Conservation (phyloP, 225 moss, liverwort and hornwort species). For the Marchantia polymorpha region DNA sequence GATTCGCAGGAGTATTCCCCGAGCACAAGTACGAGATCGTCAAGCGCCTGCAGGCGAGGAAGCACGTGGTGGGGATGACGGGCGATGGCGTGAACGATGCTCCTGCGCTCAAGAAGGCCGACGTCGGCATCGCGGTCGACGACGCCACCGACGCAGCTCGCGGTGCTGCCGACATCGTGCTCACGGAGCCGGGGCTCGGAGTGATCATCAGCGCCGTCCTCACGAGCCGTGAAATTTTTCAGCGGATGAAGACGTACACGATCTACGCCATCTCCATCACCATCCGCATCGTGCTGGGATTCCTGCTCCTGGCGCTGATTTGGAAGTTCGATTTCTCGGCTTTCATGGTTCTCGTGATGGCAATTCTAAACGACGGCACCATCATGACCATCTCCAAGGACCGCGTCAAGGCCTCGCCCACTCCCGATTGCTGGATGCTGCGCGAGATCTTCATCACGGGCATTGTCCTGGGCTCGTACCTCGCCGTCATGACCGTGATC, state of each 20-base stretch:
- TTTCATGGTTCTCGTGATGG: conserved; percentile 23
- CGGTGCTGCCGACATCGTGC: conserved; percentile 21
- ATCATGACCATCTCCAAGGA: conserved; percentile 27
- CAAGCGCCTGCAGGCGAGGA: neutral
- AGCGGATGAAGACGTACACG: conserved; percentile 27
- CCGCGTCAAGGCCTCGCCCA: conserved; percentile 13
- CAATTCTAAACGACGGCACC: conserved; percentile 19
- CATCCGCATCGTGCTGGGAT: conserved; percentile 18
- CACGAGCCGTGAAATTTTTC: conserved; percentile 21
- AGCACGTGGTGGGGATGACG: conserved; percentile 19
- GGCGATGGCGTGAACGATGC: conserved; percentile 24
- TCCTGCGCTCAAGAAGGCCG: conserved; percentile 17
- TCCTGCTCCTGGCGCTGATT: conserved; percentile 17
- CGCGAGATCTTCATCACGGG: conserved; percentile 18
- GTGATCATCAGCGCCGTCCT: conserved; percentile 23
- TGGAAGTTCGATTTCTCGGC: conserved; percentile 24
- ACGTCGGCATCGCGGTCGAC: conserved; percentile 11
- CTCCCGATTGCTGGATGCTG: conserved; percentile 19
- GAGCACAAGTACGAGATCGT: conserved; percentile 59
- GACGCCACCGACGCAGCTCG: conserved; percentile 19
- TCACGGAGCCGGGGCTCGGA: conserved; percentile 18
- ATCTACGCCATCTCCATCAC: conserved; percentile 24
- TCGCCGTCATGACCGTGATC: conserved; percentile 11
- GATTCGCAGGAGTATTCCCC: conserved; percentile 86
- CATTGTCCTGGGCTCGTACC: conserved; percentile 18